These are phyloP conservation scores for Xylaria palmicola DNA, from an alignment of 495 filamentous ascomycete species.

Conservation along the genomic window DNA sequence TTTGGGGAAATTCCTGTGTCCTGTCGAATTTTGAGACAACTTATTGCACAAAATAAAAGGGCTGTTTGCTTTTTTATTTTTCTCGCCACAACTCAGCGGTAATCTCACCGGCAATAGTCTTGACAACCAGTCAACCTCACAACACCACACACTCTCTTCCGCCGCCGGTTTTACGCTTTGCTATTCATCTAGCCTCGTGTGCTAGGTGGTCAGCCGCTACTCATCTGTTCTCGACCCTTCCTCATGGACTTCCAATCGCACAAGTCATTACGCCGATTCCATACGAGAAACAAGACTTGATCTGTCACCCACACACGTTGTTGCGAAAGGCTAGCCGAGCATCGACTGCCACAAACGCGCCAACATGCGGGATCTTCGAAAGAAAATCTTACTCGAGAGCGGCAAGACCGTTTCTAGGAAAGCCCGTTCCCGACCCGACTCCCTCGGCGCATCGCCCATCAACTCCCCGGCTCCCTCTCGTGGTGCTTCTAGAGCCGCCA, in stretches of 20 bases:
- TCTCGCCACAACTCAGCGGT: neutral
- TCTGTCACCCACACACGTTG: slow-evolving; percentile 5
- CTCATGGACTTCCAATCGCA: slow-evolving; percentile 35
- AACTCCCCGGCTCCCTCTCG: slow-evolving; percentile 42
- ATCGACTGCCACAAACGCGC: neutral
- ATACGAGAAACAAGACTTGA: slow-evolving; percentile 33
- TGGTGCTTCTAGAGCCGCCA: slow-evolving; percentile 59
- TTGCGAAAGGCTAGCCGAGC: neutral
- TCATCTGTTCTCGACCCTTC: slow-evolving; percentile 15
- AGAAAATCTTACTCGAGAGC: slow-evolving; percentile 75
- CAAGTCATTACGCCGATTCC: slow-evolving; percentile 21
- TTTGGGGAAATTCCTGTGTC: slow-evolving; percentile 10
- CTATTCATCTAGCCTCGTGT: neutral
- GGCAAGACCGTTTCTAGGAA: slow-evolving; percentile 92
- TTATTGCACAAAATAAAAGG: slow-evolving; percentile 2
- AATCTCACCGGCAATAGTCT: neutral
- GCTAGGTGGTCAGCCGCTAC: neutral
- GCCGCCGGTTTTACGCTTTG: neutral
- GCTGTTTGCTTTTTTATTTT: slow-evolving; percentile 1
- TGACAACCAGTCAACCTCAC: neutral
- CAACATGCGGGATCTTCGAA: slow-evolving; percentile 74
- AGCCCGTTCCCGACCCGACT: slow-evolving; percentile 70
- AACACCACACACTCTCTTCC: neutral
- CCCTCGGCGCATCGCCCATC: slow-evolving; percentile 55
- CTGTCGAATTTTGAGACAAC: neutral